Evolutionary conservation across 148 eudicot species (phyloP).

Genomic region (Fagopyrum tataricum): DNA sequence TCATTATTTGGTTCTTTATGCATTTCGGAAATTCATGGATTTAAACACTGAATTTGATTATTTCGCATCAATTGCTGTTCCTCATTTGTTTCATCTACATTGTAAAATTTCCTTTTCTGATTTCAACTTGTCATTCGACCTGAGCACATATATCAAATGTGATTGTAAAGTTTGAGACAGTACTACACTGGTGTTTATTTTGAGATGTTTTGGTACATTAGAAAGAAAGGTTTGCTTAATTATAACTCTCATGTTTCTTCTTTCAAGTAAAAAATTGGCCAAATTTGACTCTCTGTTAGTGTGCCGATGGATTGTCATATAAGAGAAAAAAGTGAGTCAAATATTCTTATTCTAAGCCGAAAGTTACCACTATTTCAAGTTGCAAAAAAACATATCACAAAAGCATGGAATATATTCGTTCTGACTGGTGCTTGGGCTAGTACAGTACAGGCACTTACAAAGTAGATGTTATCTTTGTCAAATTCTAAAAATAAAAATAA

Average conservation of each 20-base stretch:
- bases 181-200: conserved; percentile 12
- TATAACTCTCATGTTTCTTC: not conserved
- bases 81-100: not conserved
- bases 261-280: not conserved
- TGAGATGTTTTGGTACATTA: not conserved
- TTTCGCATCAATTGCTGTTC: conserved; percentile 16
- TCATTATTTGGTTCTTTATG: conserved; percentile 30
- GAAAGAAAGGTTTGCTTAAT: not conserved
- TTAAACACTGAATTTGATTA: conserved; percentile 33
- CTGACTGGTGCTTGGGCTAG: too few species aligned
- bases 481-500: too few species aligned
- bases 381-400: not conserved
- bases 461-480: too few species aligned
- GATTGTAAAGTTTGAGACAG: conserved; percentile 17
- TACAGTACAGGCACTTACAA: too few species aligned
- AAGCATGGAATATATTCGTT: not conserved
- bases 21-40: conserved; percentile 18
- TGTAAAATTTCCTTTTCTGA: not conserved
- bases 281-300: not conserved
- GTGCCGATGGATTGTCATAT: not conserved
- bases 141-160: conserved; percentile 9
- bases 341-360: not conserved
- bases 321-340: not conserved
- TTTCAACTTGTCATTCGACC: not conserved
- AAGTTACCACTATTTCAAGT: not conserved